Percentiles rank a stretch among this genome's conserved stretches.
Conservation (phyloP, 768 basidiomycete species). For the Lactarius hengduanensis region DNA sequence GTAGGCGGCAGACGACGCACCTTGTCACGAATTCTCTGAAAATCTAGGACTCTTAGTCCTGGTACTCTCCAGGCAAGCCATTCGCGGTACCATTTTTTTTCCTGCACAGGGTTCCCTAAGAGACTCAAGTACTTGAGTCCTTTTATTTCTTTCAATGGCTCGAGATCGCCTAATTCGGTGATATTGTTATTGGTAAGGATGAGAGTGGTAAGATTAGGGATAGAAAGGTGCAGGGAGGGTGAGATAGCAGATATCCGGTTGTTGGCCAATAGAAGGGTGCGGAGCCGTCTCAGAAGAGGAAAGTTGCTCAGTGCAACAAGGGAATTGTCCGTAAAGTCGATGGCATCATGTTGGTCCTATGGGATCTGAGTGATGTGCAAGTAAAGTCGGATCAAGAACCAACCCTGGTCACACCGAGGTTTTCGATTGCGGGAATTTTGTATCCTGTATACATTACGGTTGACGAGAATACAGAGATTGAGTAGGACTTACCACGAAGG, state of each 20-base stretch:
- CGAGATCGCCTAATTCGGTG: constrained; percentile 78
- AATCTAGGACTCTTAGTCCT: constrained; percentile 88
- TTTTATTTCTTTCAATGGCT: constrained; percentile 74
- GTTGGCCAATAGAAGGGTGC: constrained; percentile 83
- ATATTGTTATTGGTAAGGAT: constrained; percentile 83
- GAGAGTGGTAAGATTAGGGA: constrained; percentile 80
- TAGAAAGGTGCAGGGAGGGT: constrained; percentile 75
- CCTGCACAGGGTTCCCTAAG: constrained; percentile 79
- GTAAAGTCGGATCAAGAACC: constrained; percentile 33
- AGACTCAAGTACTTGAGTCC: constrained; percentile 74
- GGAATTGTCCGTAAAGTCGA: constrained; percentile 92
- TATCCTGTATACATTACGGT: constrained; percentile 53
- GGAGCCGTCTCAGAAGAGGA: constrained; percentile 80
- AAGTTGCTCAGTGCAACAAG: constrained; percentile 80
- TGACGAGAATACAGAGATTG: constrained; percentile 10
- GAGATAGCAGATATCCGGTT: constrained; percentile 87
- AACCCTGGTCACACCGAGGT: constrained; percentile 89
- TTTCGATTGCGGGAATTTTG: constrained; percentile 95
- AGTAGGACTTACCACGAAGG: constrained; percentile 64
- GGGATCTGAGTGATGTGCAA: constrained; percentile 4
- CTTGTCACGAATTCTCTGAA: constrained; percentile 92
- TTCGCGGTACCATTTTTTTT: constrained; percentile 96
- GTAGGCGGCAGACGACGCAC: constrained; percentile 52
- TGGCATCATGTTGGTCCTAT: constrained; percentile 90
- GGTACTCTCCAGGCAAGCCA: constrained; percentile 91